Evolutionary conservation across 2,329 filamentous ascomycete genomes (phyloP).

Genomic region (Daldinia sp.): DNA sequence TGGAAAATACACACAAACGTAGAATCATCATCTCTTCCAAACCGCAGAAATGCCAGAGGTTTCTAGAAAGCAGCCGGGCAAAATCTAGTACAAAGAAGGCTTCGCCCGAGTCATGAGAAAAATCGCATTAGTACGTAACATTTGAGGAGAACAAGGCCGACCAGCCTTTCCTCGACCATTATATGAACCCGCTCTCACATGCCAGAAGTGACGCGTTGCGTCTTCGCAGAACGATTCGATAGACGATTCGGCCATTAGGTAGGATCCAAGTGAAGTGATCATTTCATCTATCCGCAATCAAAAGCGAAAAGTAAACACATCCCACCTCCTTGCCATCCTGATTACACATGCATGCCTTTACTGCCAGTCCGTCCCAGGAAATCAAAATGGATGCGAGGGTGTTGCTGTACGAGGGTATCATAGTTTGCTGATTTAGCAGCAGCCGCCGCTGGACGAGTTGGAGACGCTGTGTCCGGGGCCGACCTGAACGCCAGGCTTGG

Average conservation of each 20-base stretch:
- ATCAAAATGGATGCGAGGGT: conserved; percentile 46
- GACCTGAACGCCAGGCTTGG: conserved; percentile 97
- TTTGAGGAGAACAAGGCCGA: conserved; percentile 24
- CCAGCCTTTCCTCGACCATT: conserved; percentile 31
- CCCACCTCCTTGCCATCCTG: conserved; percentile 46
- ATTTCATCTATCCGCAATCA: conserved; percentile 50
- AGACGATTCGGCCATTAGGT: conserved; percentile 36
- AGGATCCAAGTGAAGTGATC: conserved; percentile 48
- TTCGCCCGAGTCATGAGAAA: conserved; percentile 45
- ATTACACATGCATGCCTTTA: conserved; percentile 46
- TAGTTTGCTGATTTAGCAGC: conserved; percentile 76
- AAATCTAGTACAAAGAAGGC: conserved; percentile 49
- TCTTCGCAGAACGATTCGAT: conserved; percentile 41
- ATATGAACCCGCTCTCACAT: conserved; percentile 41
- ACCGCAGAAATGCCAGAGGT: conserved; percentile 44
- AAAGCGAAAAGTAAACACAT: conserved; percentile 46
- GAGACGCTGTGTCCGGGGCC: conserved; percentile 95
- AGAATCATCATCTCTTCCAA: conserved; percentile 32
- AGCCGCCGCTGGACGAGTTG: conserved; percentile 84
- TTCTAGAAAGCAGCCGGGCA: conserved; percentile 40
- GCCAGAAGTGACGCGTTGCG: conserved; percentile 30
- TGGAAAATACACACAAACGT: conserved; percentile 42
- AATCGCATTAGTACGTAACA: conserved; percentile 45
- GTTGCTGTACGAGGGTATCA: conserved; percentile 49
- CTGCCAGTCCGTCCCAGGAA: conserved; percentile 47